These are phyloP conservation scores for Hypoxylon sp. DNA, from an alignment of 2,329 filamentous ascomycete genomes.

Conservation along the genomic window DNA sequence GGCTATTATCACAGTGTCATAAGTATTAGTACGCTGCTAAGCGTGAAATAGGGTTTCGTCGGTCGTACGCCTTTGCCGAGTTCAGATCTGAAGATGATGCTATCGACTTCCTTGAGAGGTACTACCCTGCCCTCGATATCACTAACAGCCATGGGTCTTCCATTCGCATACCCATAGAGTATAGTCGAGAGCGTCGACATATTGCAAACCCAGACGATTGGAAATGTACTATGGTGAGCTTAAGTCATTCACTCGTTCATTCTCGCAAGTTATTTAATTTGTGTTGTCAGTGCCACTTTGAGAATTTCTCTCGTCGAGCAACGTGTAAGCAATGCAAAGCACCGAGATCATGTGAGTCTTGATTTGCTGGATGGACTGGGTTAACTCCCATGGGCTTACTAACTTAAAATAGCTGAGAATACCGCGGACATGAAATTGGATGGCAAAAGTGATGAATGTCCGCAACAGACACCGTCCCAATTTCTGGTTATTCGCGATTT, in stretches of 20 bases:
- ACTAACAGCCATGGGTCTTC: slow-evolving; percentile 52
- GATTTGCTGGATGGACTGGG: not conserved
- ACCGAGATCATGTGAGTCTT: slow-evolving; percentile 53
- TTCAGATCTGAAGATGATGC: slow-evolving; percentile 59
- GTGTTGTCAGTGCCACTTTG: slow-evolving; percentile 53
- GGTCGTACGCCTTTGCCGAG: slow-evolving; percentile 59
- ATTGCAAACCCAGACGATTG: slow-evolving; percentile 57
- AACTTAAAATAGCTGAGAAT: slow-evolving; percentile 48
- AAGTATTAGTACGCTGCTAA: slow-evolving; percentile 8
- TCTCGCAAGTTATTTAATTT: slow-evolving; percentile 28
- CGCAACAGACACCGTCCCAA: slow-evolving; percentile 74
- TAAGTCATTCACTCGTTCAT: not conserved
- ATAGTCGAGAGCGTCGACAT: slow-evolving; percentile 56
- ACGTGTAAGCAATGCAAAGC: slow-evolving; percentile 57
- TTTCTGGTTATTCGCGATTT: slow-evolving; percentile 83
- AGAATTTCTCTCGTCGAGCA: slow-evolving; percentile 55
- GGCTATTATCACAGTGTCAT: slow-evolving; percentile 6
- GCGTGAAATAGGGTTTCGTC: slow-evolving; percentile 46
- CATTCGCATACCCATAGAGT: slow-evolving; percentile 57
- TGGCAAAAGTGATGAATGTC: slow-evolving; percentile 64
- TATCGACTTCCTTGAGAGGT: slow-evolving; percentile 57
- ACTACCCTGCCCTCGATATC: slow-evolving; percentile 58
- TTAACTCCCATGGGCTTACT: slow-evolving; percentile 7
- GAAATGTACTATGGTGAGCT: slow-evolving; percentile 58
- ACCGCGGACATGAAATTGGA: slow-evolving; percentile 60